Evolutionary conservation across 2,329 filamentous ascomycete genomes (phyloP), one percentile per base, ranked within the genome.

Genomic region (Xylaria sp.): DNA sequence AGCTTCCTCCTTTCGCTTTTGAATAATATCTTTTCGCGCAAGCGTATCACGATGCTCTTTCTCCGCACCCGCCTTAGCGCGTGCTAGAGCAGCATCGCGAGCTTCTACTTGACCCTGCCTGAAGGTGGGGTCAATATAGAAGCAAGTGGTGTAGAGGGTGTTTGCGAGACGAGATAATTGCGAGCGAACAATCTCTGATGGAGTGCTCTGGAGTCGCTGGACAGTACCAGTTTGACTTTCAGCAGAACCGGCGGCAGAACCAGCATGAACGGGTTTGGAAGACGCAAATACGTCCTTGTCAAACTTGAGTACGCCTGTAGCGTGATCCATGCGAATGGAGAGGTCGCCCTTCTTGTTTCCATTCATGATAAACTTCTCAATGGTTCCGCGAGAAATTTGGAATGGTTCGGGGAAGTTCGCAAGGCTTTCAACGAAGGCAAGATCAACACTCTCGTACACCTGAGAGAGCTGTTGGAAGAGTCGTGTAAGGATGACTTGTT

Each of bases 331-430:
- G 71, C 96, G 94, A 76, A 99, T 97, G 63, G 96, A 92, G 55
- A 99, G 88, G 77, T 99, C 96, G 66, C 96, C 96, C 89, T 99
- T 99, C 90, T 99, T 99, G 89, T 97, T 98, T 73, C 96, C 96
- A 82, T 99, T 99, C 96, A 99, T 99, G 87, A 99, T 98, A 87
- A 99, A 99, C 85, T 98, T 99, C 87, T 99, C 96, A 74, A 99
- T 97, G 71, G 93, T 97, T 74, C 91, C 90, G 63, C 92, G 91
- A 72, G 89, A 92, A 74, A 98, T 94, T 83, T 98, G 92, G 88
- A 97, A 98, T 51, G 96, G 94, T 80, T 97, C 94, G 10, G 96
- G 96, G 87, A 99, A 99, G 79, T 96, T 89, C 72, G 96, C 96
- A 64, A 99, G 91, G 78, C 93, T 91, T 81, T 97, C 92, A 56